Evolutionary conservation across 352 stramenopile genomes (phyloP).

Genomic region (Halophytophthora batemanensis): DNA sequence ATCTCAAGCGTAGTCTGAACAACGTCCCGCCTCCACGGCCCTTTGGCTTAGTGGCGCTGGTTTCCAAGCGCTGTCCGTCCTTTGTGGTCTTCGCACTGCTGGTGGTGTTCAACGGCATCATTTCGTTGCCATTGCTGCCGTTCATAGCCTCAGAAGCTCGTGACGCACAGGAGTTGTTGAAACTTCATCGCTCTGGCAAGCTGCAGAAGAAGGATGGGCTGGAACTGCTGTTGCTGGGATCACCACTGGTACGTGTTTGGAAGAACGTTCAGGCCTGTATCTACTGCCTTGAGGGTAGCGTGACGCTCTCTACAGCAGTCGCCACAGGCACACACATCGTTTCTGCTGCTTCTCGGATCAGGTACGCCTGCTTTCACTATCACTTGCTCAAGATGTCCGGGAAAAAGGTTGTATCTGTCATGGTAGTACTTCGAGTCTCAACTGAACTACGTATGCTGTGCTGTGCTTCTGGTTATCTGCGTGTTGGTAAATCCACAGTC

Average conservation of each 20-base stretch:
- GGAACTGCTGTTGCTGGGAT: slow-evolving; percentile 70
- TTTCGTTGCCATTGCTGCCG: slow-evolving; percentile 53
- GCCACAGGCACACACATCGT: slow-evolving; percentile 58
- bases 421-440: neutral
- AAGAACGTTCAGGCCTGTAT: slow-evolving; percentile 66
- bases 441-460: slow-evolving; percentile 1
- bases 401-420: too few relatives aligned
- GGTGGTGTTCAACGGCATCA: slow-evolving; percentile 46
- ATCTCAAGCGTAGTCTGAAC: slow-evolving; percentile 62
- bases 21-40: slow-evolving; percentile 43
- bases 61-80: slow-evolving; percentile 63
- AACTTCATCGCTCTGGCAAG: slow-evolving; percentile 25
- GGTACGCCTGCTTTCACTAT: slow-evolving; percentile 16
- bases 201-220: slow-evolving; percentile 54
- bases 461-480: slow-evolving; percentile 1
- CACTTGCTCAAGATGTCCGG: neutral
- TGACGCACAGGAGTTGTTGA: slow-evolving; percentile 35
- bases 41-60: slow-evolving; percentile 40
- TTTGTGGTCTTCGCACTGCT: slow-evolving; percentile 49
- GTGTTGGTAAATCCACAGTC: slow-evolving; percentile 8
- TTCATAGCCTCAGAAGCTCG: slow-evolving; percentile 49
- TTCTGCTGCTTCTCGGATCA: slow-evolving; percentile 44
- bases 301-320: slow-evolving; percentile 58
- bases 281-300: slow-evolving; percentile 67
- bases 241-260: slow-evolving; percentile 66